Base-by-base conservation (phyloP, 495 filamentous ascomycete genomes). In the Penicillium taxi region DNA sequence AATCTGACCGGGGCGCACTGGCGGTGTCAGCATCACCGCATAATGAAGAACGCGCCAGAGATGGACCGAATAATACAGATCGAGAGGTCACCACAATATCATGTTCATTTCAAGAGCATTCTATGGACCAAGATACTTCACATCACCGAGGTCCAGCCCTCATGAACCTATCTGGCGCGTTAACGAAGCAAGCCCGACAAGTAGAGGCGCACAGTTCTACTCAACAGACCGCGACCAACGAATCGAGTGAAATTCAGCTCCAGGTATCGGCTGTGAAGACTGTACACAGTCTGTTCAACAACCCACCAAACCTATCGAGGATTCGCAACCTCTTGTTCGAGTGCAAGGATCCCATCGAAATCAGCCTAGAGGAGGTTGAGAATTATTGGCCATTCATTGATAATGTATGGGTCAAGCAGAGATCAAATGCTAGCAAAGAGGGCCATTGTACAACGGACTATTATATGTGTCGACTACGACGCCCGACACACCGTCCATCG, bases 361-460 rank as follows among this genome's bases (percentile, higher is more conserved):
- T 72, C 38, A 69, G 59, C 14, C 45, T 65, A 23, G 56, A 64
- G 14, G 69, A 73, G 23, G 72, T 72, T 30, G 68, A 73, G 35
- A 67, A 60, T 9, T 72, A 74, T 42, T 74, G 69, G 69, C 70
- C 69, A 2, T 74, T 70, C 31, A 66, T 74, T 18, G 69, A 72
- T 35, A 74, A 74, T 47, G 66, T 72, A 11, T 74, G 67, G 69
- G 65, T 71, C 3, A 67, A 70, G 31, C 69, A 74, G 35, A 65
- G 68, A 38, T 65, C 67, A 9, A 66, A 69, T 33, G 59, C 68
- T 5, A 70, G 67, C 45, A 69, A 66, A 42, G 67, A 66, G 35
- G 68, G 68, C 9, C 63, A 64, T 34, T 67, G 61, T 36, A 68
- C 60, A 2, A 71, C 69, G 5, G 69, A 73, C 34, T 73, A 72